phyloP scores from a whole-genome alignment of 1,139 yeast genomes.

The Kurtzmaniella quercitrusa region DNA sequence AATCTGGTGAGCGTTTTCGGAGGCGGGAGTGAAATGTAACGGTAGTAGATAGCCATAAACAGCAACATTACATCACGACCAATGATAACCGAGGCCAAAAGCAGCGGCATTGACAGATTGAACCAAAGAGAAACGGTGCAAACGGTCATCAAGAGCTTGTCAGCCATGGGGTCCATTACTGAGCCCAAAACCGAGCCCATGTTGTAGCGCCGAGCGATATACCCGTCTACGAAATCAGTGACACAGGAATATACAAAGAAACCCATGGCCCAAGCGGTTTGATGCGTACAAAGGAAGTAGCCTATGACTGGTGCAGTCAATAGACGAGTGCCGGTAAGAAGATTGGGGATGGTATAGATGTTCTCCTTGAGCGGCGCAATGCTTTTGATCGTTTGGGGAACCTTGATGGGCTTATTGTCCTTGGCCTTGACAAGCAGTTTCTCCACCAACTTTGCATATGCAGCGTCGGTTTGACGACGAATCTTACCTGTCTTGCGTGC shows the following conservation, averaged over 20 bases:
- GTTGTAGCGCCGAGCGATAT: conserved; percentile 74
- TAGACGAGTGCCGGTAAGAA: conserved; percentile 76
- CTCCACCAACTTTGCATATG: not conserved
- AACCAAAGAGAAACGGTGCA: conserved; percentile 76
- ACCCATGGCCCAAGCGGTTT: conserved; percentile 59
- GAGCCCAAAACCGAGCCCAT: conserved; percentile 84
- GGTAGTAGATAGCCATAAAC: conserved; percentile 66
- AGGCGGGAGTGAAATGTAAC: conserved; percentile 70
- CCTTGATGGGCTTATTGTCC: not conserved
- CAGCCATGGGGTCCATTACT: conserved; percentile 93
- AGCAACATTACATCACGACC: conserved; percentile 83
- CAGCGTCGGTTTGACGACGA: not conserved
- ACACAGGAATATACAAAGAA: conserved; percentile 80
- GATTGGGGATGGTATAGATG: conserved; percentile 78
- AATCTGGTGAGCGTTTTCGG: conserved; percentile 72
- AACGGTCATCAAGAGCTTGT: conserved; percentile 82
- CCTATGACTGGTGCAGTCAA: conserved; percentile 82
- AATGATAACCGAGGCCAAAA: conserved; percentile 68
- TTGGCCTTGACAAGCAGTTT: not conserved
- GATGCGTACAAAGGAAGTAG: conserved; percentile 60
- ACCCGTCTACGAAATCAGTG: conserved; percentile 91
- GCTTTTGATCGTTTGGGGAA: not conserved
- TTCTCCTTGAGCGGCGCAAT: conserved; percentile 32
- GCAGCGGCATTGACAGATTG: conserved; percentile 60
- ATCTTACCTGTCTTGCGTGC: not conserved